phyloP scores from a whole-genome alignment of 2,329 filamentous ascomycete species.

The Paecilomyces variotii region DNA sequence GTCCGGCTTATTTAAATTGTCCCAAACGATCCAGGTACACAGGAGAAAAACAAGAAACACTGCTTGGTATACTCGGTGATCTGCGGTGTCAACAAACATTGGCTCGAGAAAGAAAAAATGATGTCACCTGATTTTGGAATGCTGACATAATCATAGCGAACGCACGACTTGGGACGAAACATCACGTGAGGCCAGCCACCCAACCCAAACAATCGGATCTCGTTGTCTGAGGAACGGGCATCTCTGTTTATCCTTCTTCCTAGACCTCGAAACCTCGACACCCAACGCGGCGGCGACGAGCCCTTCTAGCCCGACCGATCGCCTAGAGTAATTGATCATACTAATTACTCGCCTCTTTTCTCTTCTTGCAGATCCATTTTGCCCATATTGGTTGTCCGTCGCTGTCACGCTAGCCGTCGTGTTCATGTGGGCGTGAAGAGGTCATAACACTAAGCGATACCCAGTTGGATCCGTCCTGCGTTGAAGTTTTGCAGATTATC shows the following conservation, averaged over 20 bases:
- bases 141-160: background rate
- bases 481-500: slow-evolving; percentile 14
- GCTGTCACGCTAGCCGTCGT: slow-evolving; percentile 8
- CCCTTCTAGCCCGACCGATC: slow-evolving; percentile 11
- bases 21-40: no score
- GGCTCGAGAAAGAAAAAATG: background rate
- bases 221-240: slow-evolving; percentile 35
- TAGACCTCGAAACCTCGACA: slow-evolving; percentile 10
- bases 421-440: slow-evolving; percentile 16
- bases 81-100: background rate
- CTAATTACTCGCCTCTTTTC: background rate
- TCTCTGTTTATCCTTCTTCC: slow-evolving; percentile 33
- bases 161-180: background rate
- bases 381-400: slow-evolving; percentile 2
- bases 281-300: slow-evolving; percentile 16
- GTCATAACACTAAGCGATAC: slow-evolving; percentile 22
- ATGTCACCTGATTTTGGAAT: background rate
- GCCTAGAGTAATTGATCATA: slow-evolving; percentile 2
- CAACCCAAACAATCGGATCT: slow-evolving; percentile 18
- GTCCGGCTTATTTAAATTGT: no score
- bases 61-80: background rate
- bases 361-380: slow-evolving; percentile 1
- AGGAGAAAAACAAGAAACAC: background rate
- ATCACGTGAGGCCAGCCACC: slow-evolving; percentile 25
- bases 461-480: slow-evolving; percentile 18